phyloP scores from a whole-genome alignment of 192 early-diverging fungal genomes.

The Backusella psychrophila region DNA sequence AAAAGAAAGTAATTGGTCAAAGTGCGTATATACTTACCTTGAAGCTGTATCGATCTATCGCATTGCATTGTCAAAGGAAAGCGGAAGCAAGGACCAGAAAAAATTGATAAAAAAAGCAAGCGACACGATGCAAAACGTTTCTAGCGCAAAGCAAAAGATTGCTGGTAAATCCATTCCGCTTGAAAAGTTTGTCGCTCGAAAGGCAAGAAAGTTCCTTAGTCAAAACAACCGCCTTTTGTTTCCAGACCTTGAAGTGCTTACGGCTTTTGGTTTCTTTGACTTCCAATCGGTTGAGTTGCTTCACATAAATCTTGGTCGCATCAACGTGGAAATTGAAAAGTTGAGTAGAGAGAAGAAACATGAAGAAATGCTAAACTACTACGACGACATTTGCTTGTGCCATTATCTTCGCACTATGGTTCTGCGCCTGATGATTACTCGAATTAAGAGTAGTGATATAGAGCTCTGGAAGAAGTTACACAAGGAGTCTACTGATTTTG shows the following conservation, averaged over 20 bases:
- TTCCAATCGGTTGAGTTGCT: constrained; percentile 59
- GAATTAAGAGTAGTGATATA: background rate
- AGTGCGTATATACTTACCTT: constrained; percentile 78
- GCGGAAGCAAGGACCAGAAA: constrained; percentile 38
- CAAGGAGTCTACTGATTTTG: constrained; percentile 35
- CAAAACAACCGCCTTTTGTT: constrained; percentile 68
- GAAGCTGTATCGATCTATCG: constrained; percentile 61
- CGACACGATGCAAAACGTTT: constrained; percentile 66
- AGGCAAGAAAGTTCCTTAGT: constrained; percentile 69
- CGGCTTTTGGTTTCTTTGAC: constrained; percentile 70
- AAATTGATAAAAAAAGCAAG: constrained; percentile 25
- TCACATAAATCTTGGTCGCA: constrained; percentile 35
- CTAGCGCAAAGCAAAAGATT: constrained; percentile 66
- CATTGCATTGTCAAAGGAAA: background rate
- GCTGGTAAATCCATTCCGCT: constrained; percentile 85
- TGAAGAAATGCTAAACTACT: constrained; percentile 45
- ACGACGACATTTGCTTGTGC: constrained; percentile 79
- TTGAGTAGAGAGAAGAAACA: constrained; percentile 33
- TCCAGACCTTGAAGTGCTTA: constrained; percentile 76
- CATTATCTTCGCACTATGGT: constrained; percentile 67
- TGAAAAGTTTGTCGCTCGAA: constrained; percentile 89
- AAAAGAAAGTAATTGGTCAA: constrained; percentile 84
- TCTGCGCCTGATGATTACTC: constrained; percentile 57
- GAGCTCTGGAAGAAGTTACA: constrained; percentile 13
- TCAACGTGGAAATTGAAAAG: constrained; percentile 45